phyloP scores from a whole-genome alignment of 805 yeast species.

The Cyberlindnera saturnus region DNA sequence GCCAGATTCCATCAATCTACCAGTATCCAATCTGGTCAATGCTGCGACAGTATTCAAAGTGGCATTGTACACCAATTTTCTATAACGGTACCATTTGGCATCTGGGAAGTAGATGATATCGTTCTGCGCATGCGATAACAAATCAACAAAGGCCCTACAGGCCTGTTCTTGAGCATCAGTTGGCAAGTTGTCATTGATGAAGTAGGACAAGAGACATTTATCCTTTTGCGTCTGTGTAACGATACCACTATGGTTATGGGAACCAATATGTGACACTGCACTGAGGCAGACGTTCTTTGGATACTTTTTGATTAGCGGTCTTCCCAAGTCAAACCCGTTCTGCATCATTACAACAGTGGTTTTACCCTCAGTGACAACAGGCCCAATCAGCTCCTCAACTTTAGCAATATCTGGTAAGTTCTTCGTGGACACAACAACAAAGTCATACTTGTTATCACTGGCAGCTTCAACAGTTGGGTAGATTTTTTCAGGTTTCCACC shows the following conservation, averaged over 20 bases:
- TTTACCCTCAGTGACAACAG: constrained; percentile 39
- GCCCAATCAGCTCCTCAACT: constrained; percentile 45
- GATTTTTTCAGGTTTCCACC: constrained; percentile 55
- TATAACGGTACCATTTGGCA: constrained; percentile 51
- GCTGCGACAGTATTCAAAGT: constrained; percentile 59
- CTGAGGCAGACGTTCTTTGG: constrained; percentile 49
- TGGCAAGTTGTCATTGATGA: constrained; percentile 32
- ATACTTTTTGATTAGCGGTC: constrained; percentile 42
- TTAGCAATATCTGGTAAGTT: constrained; percentile 56
- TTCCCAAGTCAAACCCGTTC: constrained; percentile 59
- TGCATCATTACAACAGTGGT: constrained; percentile 52
- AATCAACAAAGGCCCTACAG: constrained; percentile 36
- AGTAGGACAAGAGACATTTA: constrained; percentile 40
- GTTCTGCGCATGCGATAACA: constrained; percentile 43
- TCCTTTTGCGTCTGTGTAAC: constrained; percentile 43
- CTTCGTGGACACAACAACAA: constrained; percentile 54
- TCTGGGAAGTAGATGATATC: constrained; percentile 34
- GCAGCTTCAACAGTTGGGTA: constrained; percentile 42
- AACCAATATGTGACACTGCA: constrained; percentile 59
- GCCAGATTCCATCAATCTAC: constrained; percentile 43
- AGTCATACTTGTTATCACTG: constrained; percentile 44
- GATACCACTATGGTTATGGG: constrained; percentile 40
- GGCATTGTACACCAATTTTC: constrained; percentile 65
- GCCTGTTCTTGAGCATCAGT: constrained; percentile 23
- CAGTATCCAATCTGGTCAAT: constrained; percentile 51